Evolutionary conservation across 2,329 filamentous ascomycete species (phyloP), one percentile per base, ranked within the genome.

Genomic region (Purpureocillium lavendulum): DNA sequence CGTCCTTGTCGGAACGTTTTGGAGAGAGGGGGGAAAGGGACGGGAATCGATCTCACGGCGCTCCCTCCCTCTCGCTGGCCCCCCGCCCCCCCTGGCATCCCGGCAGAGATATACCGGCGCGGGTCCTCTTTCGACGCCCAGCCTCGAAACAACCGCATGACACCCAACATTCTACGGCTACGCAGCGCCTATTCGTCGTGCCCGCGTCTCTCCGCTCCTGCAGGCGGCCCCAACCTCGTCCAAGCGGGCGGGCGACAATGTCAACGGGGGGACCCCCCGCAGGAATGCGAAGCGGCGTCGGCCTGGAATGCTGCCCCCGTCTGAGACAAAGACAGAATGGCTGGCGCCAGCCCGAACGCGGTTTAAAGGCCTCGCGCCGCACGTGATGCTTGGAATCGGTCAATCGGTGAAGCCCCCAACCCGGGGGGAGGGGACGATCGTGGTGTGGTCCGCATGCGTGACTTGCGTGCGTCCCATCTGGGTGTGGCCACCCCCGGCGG

Each of bases 271-370:
- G 21, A 10, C 21, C 33, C 40, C 37, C 41, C 41, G 38, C 45
- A 44, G 53, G 56, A 58, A 59, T 59, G 55, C 40, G 32, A 42
- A 39, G 42, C 45, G 43, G 49, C 44, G 42, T 35, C 39, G 44
- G 47, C 49, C 44, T 59, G 59, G 59, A 61, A 61, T 61, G 58
- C 41, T 47, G 41, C 40, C 44, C 21, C 38, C 37, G 45, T 44
- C 51, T 59, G 58, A 62, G 59, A 62, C 60, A 62, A 59, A 56
- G 55, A 53, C 55, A 54, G 58, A 52, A 45, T 45, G 43, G 42
- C 42, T n/a, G 5, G 11, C 26, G 29, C 38, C 17, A 18, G 45
- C 38, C 50, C 44, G 48, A 51, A 53, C 51, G 49, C 46, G 46
- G 45, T 41, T 43, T 47, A 47, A 36, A 26, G 21, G 21, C 36